Evolutionary conservation across 352 stramenopile genomes (phyloP), one percentile per base, ranked within the genome.

Genomic region (Phytophthora ohioensis): DNA sequence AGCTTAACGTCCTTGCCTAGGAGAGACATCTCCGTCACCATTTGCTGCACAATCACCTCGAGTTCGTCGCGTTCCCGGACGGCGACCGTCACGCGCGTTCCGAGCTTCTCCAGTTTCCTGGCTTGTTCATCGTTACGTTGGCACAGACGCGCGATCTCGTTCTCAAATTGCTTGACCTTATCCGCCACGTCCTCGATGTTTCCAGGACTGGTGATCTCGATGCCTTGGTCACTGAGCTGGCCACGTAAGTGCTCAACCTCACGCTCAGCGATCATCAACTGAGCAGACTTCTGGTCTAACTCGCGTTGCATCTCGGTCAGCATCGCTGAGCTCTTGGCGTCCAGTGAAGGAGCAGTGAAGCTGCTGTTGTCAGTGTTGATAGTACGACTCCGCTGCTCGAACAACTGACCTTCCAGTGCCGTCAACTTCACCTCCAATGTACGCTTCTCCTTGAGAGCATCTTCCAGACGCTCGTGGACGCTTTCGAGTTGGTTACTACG

Each of bases 391-490:
- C 87, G 85, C 38, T 94, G 83, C 56, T 94, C 87, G 49, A 88
- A 94, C 11, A 94, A 54, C 59, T 94, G 87, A 1, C 87, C 87
- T 58, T 94, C 83, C 3, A 94, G 70, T 1, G 87, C 82, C 5
- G 85, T 92, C n/a, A 94, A 65, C 67, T 94, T 94, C 35, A 91
- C 87, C 57, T 93, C 78, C 4, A 94, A 64, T 35, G 87, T 87
- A 17, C 87, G 84, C 48, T 94, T 94, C 61, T 92, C 87, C 64
- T 92, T 93, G 17, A 92, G 62, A n/a, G 82, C 74, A 0, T 90
- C 81, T 52, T 94, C 87, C 2, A 92, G 71, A 42, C 84, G 80
- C 42, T 93, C 82, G 46, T 91, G 67, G 3, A 91, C 76, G 43
- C 79, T 89, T 42, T 92, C 87, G 11, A 92, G 73, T 62, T 91